Evolutionary conservation across 345 rosid genomes (phyloP).

Genomic region (Euphorbia pulcherrima): DNA sequence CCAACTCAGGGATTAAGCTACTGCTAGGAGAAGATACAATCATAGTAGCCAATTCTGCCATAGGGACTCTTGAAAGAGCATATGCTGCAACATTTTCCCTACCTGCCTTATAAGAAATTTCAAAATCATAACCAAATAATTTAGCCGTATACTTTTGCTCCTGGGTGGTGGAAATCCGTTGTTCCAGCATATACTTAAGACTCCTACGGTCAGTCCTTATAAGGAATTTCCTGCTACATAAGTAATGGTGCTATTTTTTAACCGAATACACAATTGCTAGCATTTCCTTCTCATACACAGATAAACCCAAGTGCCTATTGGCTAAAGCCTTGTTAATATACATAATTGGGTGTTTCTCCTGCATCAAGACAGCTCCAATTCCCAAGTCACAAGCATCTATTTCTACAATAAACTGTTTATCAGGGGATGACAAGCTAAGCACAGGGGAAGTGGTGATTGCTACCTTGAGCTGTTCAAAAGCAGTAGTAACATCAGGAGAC

Average conservation of each 20-base stretch:
- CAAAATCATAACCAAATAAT: background rate
- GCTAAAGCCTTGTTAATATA: background rate
- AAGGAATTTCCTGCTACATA: background rate
- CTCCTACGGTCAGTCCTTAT: background rate
- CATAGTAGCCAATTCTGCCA: too few species aligned
- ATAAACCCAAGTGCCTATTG: background rate
- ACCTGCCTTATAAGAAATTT: background rate
- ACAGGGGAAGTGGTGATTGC: background rate
- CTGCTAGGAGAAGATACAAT: background rate
- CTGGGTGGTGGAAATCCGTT: background rate
- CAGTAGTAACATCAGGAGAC: too few species aligned
- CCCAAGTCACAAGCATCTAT: background rate
- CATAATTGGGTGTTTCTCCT: background rate
- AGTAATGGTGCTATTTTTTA: background rate
- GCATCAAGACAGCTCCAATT: background rate
- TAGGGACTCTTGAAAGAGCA: background rate
- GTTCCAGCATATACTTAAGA: background rate
- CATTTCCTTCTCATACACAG: constrained; percentile 4
- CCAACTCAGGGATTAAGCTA: background rate
- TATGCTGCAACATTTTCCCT: background rate
- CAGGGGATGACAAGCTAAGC: background rate
- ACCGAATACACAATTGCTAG: background rate
- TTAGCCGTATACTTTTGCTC: background rate
- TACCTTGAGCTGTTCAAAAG: background rate
- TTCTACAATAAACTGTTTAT: background rate